Conservation (phyloP, 179 eudicot species). For the Gypsophila paniculata region DNA sequence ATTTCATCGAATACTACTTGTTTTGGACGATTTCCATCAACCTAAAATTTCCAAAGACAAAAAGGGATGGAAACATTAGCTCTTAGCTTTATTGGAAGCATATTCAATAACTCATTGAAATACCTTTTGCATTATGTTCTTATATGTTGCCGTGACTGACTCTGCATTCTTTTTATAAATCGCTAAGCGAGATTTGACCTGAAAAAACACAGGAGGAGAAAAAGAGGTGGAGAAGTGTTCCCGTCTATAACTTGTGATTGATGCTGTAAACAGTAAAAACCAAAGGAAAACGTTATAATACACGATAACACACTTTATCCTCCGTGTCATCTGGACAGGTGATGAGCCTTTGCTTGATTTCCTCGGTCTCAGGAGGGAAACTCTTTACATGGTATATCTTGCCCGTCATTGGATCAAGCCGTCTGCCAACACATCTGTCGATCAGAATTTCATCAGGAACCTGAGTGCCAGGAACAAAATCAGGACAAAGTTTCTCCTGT, state of each 20-base stretch:
- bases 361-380: conserved; percentile 76
- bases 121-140: conserved; percentile 63
- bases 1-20: conserved; percentile 62
- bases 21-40: conserved; percentile 85
- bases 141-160: conserved; percentile 55
- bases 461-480: conserved; percentile 41
- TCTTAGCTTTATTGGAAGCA: background rate
- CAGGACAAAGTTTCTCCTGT: conserved; percentile 13
- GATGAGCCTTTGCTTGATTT: conserved; percentile 67
- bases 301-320: conserved; percentile 80
- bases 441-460: conserved; percentile 91
- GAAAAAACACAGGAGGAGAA: conserved; percentile 21
- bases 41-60: conserved; percentile 34
- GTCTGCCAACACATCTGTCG: conserved; percentile 94
- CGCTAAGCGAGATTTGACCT: conserved; percentile 82
- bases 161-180: conserved; percentile 79
- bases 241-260: no score
- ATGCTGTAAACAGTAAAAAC: no score
- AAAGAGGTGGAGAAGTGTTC: no score
- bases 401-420: conserved; percentile 81
- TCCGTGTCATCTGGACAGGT: conserved; percentile 90
- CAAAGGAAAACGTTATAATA: no score
- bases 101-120: conserved; percentile 12
- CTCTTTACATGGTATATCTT: conserved; percentile 74
- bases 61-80: conserved; percentile 5